Percentiles rank a stretch among this genome's conserved stretches.
Evolutionary conservation across 2,329 filamentous ascomycete genomes (phyloP).

Genomic region (Seiridium cupressi): DNA sequence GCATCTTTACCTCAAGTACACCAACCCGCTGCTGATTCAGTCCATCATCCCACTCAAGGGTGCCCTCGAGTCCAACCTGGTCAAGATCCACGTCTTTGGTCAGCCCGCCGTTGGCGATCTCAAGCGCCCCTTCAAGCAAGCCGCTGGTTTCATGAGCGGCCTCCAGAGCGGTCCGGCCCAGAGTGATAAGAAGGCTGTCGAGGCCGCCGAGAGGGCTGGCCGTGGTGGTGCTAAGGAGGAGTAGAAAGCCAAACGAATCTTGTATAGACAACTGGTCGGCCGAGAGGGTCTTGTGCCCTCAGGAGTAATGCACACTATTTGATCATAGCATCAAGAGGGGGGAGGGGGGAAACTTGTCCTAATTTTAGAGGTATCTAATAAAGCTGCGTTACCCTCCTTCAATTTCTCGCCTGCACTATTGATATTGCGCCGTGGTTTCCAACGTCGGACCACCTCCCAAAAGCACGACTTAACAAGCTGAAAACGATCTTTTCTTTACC

Average conservation of each 20-base stretch:
- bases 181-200: conserved; percentile 89
- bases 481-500: too few relatives aligned
- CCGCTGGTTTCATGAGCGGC: conserved; percentile 77
- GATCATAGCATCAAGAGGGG: too few relatives aligned
- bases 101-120: conserved; percentile 85
- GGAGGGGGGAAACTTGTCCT: background rate
- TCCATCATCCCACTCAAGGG: conserved; percentile 97
- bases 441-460: too few relatives aligned
- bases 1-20: conserved; percentile 99
- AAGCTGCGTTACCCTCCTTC: background rate
- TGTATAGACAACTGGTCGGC: background rate
- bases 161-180: conserved; percentile 73
- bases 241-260: conserved; percentile 36
- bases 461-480: too few relatives aligned
- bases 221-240: conserved; percentile 72
- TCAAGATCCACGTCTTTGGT: conserved; percentile 93
- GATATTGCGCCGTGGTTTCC: too few relatives aligned
- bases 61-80: conserved; percentile 89
- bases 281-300: background rate
- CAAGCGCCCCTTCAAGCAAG: conserved; percentile 91
- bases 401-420: background rate
- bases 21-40: conserved; percentile 97
- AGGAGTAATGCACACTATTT: too few relatives aligned
- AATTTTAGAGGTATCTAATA: background rate
- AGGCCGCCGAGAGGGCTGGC: conserved; percentile 74